Conservation (phyloP, 2,329 filamentous ascomycete species). For the Juglanconis juglandina region DNA sequence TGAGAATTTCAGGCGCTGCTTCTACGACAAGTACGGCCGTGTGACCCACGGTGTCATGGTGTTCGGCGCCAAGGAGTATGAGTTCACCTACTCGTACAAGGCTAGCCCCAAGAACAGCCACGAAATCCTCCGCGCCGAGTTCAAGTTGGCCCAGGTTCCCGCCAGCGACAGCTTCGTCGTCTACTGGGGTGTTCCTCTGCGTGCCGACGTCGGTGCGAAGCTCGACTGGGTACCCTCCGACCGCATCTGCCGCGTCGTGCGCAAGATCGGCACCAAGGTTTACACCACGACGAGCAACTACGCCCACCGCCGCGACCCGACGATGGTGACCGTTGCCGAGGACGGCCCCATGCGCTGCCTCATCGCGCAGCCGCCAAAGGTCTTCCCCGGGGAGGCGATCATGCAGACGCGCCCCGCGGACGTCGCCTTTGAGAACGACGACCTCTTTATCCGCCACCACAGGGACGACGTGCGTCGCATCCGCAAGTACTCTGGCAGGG, state of each 20-base stretch:
- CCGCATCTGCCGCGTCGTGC: slow-evolving; percentile 32
- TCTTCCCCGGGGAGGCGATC: slow-evolving; percentile 28
- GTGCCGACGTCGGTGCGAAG: slow-evolving; percentile 25
- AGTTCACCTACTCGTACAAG: slow-evolving; percentile 35
- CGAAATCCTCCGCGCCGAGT: slow-evolving; percentile 32
- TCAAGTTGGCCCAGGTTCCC: slow-evolving; percentile 18
- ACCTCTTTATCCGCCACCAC: slow-evolving; percentile 33
- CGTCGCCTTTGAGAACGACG: slow-evolving; percentile 32
- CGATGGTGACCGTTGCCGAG: slow-evolving; percentile 29
- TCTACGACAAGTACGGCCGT: slow-evolving; percentile 34
- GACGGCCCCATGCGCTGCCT: slow-evolving; percentile 22
- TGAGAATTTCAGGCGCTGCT: slow-evolving; percentile 24
- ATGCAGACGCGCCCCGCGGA: slow-evolving; percentile 28
- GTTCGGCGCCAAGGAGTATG: slow-evolving; percentile 26
- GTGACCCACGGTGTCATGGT: slow-evolving; percentile 29
- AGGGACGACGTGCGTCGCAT: slow-evolving; percentile 26
- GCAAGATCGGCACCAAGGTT: slow-evolving; percentile 23
- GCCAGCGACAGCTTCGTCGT: slow-evolving; percentile 29
- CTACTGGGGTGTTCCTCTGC: slow-evolving; percentile 32
- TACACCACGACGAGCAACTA: slow-evolving; percentile 33
- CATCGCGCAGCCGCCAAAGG: slow-evolving; percentile 23
- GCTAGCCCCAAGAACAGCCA: slow-evolving; percentile 28
- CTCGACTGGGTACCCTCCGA: slow-evolving; percentile 33
- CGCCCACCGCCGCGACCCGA: slow-evolving; percentile 35
- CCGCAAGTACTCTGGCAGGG: slow-evolving; percentile 20